A percentile compares a stretch with the other conserved stretches of the same genome.
Conservation (phyloP, 139 green algal species). For the Auxenochlorella pyrenoidosa region DNA sequence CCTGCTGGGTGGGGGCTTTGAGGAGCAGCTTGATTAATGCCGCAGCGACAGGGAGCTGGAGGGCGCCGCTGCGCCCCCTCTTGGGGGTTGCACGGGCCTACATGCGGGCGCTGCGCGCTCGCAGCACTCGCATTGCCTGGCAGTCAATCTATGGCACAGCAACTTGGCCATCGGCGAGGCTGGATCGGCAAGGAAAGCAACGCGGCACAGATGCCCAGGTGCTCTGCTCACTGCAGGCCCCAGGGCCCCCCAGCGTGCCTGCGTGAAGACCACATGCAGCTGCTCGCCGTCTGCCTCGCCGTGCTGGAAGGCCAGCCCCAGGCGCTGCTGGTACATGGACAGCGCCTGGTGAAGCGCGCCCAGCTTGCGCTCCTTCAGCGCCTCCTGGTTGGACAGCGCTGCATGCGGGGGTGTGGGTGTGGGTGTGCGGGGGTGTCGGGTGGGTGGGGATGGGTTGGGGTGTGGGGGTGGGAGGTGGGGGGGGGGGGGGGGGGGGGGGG, state of each 20-base stretch:
- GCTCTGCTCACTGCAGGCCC: background rate
- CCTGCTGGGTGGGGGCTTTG: background rate
- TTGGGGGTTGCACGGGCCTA: too few relatives aligned
- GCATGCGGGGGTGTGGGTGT: background rate
- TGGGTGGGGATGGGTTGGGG: too few relatives aligned
- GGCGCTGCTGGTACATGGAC: conserved; percentile 24
- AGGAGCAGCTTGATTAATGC: background rate
- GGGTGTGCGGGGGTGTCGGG: background rate
- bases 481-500: background rate
- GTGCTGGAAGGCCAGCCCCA: conserved; percentile 40
- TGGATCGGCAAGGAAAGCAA: too few relatives aligned
- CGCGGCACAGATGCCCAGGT: too few relatives aligned
- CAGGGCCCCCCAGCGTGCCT: background rate
- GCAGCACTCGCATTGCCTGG: background rate
- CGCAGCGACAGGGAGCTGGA: too few relatives aligned
- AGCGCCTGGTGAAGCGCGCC: conserved; percentile 35
- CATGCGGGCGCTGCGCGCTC: background rate
- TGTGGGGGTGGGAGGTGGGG: background rate
- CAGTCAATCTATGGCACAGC: background rate
- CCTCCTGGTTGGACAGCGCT: conserved; percentile 35
- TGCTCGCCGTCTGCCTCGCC: conserved; percentile 30
- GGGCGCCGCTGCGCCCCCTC: too few relatives aligned
- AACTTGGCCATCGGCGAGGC: too few relatives aligned
- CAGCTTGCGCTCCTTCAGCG: conserved; percentile 34
- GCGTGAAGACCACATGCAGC: conserved; percentile 29